Conservation (phyloP, 2,329 filamentous ascomycete genomes). For the Penicillium sp. region DNA sequence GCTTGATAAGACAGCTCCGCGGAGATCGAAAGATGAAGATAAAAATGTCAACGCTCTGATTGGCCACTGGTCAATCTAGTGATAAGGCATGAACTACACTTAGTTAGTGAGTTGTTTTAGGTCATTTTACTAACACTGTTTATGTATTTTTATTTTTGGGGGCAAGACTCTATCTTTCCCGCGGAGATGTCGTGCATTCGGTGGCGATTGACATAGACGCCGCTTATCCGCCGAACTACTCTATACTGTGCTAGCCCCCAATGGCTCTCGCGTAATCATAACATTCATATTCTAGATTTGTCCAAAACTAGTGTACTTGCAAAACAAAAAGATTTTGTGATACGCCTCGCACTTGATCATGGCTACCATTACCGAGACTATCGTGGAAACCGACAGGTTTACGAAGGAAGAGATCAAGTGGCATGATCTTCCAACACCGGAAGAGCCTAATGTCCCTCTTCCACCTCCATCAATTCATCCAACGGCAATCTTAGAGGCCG, state of each 20-base stretch:
- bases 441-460: slow-evolving; percentile 53
- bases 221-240: neutral
- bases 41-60: neutral
- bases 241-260: neutral
- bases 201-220: neutral
- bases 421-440: slow-evolving; percentile 22
- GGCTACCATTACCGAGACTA: slow-evolving; percentile 23
- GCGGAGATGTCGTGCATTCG: neutral
- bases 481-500: slow-evolving; percentile 63
- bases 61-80: neutral
- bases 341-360: slow-evolving; percentile 12
- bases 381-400: slow-evolving; percentile 10
- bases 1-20: neutral
- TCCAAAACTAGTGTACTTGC: neutral
- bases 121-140: neutral
- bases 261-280: neutral
- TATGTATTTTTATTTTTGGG: neutral
- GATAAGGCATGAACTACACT: neutral
- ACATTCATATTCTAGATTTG: neutral
- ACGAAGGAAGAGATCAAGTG: slow-evolving; percentile 23
- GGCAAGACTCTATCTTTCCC: neutral
- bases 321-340: neutral
- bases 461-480: slow-evolving; percentile 59
- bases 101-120: neutral
- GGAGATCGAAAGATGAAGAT: neutral